phyloP scores from a whole-genome alignment of 257 asterid genomes.

The Solanum medicagineum region DNA sequence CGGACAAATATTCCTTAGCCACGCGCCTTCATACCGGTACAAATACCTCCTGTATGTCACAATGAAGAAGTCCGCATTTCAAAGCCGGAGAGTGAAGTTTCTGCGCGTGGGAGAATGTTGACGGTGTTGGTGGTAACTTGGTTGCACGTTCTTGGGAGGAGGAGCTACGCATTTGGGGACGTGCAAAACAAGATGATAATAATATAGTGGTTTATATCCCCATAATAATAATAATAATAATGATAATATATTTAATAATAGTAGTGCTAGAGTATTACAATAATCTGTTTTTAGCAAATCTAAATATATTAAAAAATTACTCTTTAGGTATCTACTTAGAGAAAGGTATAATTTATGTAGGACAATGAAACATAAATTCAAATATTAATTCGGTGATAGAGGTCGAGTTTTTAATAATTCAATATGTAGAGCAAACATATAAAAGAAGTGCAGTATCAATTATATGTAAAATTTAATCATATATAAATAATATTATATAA shows the following conservation, averaged over 20 bases:
- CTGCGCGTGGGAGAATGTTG: background rate
- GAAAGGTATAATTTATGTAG: too few species aligned
- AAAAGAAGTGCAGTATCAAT: too few species aligned
- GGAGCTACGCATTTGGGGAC: constrained; percentile 5
- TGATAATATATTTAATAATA: too few species aligned
- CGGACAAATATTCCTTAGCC: background rate
- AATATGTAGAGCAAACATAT: too few species aligned
- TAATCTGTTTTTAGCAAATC: background rate
- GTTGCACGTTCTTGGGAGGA: constrained; percentile 8
- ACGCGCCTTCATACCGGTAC: background rate
- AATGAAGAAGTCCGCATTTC: background rate
- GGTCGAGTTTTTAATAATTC: too few species aligned
- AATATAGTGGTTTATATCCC: background rate
- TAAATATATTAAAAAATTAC: too few species aligned
- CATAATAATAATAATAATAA: background rate
- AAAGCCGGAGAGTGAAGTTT: background rate
- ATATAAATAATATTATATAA: too few species aligned
- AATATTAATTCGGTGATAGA: too few species aligned
- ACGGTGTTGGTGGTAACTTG: background rate
- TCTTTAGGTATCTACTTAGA: too few species aligned
- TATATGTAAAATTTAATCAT: too few species aligned
- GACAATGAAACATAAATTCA: too few species aligned
- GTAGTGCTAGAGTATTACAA: background rate
- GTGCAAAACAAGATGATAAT: background rate
- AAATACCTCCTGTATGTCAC: background rate